Evolutionary conservation across 768 basidiomycete genomes (phyloP).

Genomic region (Trametopsis cervina): DNA sequence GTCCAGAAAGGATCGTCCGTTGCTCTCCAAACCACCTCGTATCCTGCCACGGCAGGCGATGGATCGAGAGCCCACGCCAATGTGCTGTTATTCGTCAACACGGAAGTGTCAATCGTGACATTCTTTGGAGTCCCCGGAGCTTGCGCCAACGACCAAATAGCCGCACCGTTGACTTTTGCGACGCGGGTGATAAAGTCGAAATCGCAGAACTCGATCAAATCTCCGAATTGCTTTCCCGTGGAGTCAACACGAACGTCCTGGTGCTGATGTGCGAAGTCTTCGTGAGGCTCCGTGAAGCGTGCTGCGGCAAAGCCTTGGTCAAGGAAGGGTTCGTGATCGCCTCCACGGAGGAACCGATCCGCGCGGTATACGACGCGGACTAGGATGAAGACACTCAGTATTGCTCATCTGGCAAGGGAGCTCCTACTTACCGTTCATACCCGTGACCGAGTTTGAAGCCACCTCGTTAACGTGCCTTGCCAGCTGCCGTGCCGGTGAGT

Average conservation of each 20-base stretch:
- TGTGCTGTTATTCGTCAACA: conserved; percentile 49
- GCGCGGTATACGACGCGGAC: conserved; percentile 45
- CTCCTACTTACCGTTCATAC: conserved; percentile 39
- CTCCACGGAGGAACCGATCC: conserved; percentile 50
- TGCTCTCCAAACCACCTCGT: conserved; percentile 46
- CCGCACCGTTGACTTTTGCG: conserved; percentile 44
- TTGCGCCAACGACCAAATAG: conserved; percentile 48
- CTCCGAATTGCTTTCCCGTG: conserved; percentile 48
- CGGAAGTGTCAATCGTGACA: conserved; percentile 38
- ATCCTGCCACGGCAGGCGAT: conserved; percentile 32
- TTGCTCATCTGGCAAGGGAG: background rate
- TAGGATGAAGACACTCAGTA: conserved; percentile 20
- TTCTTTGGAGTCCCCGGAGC: conserved; percentile 48
- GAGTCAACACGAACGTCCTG: conserved; percentile 42
- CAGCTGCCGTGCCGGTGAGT: conserved; percentile 44
- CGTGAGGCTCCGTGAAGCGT: conserved; percentile 50
- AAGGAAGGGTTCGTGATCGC: conserved; percentile 47
- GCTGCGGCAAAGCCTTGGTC: conserved; percentile 43
- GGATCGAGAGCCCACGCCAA: conserved; percentile 38
- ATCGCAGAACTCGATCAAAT: conserved; percentile 47
- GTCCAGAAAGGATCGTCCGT: conserved; percentile 42
- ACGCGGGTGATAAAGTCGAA: conserved; percentile 45
- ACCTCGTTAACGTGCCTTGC: conserved; percentile 48
- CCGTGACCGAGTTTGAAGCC: conserved; percentile 37
- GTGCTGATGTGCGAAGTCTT: conserved; percentile 53